Base-by-base conservation (phyloP, 108 stramenopile genomes). In the Cyclotella choctawhatcheeana region DNA sequence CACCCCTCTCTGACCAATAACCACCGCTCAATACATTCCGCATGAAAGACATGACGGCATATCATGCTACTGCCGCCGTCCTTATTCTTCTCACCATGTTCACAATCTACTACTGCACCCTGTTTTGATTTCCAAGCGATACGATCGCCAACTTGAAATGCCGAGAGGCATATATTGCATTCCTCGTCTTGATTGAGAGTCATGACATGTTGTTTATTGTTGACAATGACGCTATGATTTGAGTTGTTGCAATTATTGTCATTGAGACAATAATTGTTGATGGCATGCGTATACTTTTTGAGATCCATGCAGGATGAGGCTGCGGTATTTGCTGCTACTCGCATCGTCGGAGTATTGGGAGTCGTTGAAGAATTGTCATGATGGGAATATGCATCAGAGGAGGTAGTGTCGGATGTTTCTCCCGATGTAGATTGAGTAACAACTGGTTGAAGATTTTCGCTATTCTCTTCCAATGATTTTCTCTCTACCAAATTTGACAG, bases 31-130 rank as follows among this genome's bases (percentile, higher is more conserved):
- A 91, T 82, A 51, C 89, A 91, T 27, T 85, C 85, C 18, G 75
- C 79, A 60, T 91, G 89, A 73, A 87, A 91, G 12, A 85, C 79
- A 32, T 91, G 89, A 2, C 58, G 55, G 50, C 89, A 91, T 17
- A 60, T 58, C 18, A 2, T 45, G 26, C 12, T 32, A 13, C 35
- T 48, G 47, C 10, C 2, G 2, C 44, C 24, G 26, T 5, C 18
- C 14, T 48, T 18, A 16, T 10, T 32, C 22, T 18, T 26, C 5
- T 7, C 17, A 12, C 4, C 44, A 47, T 29, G 1, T 29, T 24
- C 32, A 5, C 20, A 37, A 35, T 31, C 5, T 30, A 3, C 4
- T 6, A 14, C 29, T 33, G 1, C 33, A 51, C 6, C 21, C 2
- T 37, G 8, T 29, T 33, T 61, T 12, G 16, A 40, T 14, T 33